Conservation (phyloP, 345 rosid genomes). For the Heritiera littoralis region DNA sequence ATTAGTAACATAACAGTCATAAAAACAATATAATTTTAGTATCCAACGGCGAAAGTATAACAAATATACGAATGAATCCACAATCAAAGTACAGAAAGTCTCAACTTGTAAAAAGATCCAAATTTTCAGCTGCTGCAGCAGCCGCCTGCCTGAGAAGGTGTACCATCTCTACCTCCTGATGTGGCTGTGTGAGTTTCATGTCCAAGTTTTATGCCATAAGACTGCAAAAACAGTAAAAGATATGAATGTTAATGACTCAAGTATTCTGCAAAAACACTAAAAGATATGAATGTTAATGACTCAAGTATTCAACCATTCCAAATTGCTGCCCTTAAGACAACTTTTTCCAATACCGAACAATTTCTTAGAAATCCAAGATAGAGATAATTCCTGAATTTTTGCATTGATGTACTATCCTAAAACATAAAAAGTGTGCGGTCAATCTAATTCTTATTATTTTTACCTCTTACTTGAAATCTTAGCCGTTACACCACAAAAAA, state of each 20-base stretch:
- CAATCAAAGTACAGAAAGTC: neutral
- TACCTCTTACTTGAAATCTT: neutral
- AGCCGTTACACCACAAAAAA: neutral
- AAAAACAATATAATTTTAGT: neutral
- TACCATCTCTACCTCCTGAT: constrained; percentile 62
- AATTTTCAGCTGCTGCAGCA: constrained; percentile 62
- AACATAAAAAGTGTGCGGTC: neutral
- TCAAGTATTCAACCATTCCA: neutral
- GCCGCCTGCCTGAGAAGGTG: constrained; percentile 59
- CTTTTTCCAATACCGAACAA: neutral
- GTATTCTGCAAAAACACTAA: constrained; percentile 29
- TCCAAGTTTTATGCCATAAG: constrained; percentile 73
- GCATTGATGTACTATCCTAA: neutral
- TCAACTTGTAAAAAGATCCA: neutral
- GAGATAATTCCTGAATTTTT: neutral
- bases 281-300: neutral
- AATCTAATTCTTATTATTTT: neutral
- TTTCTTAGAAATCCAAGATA: neutral
- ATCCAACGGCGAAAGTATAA: neutral
- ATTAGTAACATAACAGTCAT: neutral
- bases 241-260: neutral
- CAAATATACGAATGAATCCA: neutral
- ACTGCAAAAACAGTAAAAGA: constrained; percentile 34
- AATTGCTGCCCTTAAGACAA: neutral
- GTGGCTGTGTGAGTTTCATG: constrained; percentile 61